Base-by-base conservation (phyloP, 2,329 filamentous ascomycete genomes). In the Aspergillus fumigatiaffinis region DNA sequence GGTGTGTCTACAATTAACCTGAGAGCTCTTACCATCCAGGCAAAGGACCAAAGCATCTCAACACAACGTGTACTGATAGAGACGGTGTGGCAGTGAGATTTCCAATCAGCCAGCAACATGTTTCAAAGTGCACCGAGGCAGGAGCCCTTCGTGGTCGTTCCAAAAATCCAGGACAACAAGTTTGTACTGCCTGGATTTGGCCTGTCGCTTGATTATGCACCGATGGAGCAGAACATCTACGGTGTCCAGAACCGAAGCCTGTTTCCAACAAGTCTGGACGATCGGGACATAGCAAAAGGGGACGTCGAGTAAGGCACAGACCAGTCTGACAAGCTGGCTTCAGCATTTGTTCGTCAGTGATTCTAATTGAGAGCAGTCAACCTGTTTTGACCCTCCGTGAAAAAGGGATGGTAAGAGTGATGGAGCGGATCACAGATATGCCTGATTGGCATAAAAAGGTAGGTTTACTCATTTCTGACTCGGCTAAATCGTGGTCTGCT, bases 341-440 rank as follows among this genome's bases (percentile, higher is more conserved):
- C 23, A 21, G 21, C 32, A 38, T 7, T n/a, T 17, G 2, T 17
- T 17, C n/a, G 3, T 7, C 17, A 20, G 12, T 3, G 23, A 25
- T 50, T n/a, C 35, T 51, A 9, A 42, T 25, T 35, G 9, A 12
- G 8, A 10, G 25, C 35, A 72, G 70, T 35, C 60, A 68, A 28
- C 68, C 68, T 9, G 51, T 67, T 23, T 50, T 73, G 6, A 68
- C 73, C 3, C 61, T 76, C 26, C 72, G 74, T 38, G 76, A 79
- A 57, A 58, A 70, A 7, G 64, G 60, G 2, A 77, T 79, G 73
- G 61, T 78, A 46, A 57, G 59, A 4, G 56, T 76, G 35, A 75
- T 79, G 67, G 72, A 78, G 42, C 54, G 64, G 0, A 63, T 79
- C 4, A 78, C 76, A 1, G 76, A 79, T 55, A 73, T 73, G 50